Evolutionary conservation across 192 early-diverging fungal species (phyloP).

Genomic region (Coemansia brasiliensis): DNA sequence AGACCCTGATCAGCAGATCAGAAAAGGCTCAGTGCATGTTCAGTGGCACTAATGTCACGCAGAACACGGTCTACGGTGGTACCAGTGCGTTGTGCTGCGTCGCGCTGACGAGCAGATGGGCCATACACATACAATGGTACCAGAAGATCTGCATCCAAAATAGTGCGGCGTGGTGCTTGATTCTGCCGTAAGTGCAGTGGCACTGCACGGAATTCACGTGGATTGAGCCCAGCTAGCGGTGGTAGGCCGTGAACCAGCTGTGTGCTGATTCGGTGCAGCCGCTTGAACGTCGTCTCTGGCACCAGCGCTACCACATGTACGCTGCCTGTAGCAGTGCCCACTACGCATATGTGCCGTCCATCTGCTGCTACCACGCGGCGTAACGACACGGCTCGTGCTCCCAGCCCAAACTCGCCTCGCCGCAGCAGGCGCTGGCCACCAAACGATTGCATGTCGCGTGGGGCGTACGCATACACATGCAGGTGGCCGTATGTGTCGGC

Average conservation of each 20-base stretch:
- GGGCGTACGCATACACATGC: constrained; percentile 81
- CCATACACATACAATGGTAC: constrained; percentile 67
- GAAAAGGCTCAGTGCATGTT: constrained; percentile 11
- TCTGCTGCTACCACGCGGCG: constrained; percentile 55
- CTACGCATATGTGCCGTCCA: constrained; percentile 56
- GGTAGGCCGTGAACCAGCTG: constrained; percentile 80
- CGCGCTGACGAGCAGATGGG: constrained; percentile 69
- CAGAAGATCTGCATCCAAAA: constrained; percentile 87
- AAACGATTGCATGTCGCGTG: constrained; percentile 85
- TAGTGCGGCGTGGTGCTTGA: constrained; percentile 71
- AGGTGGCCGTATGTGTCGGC: constrained; percentile 74
- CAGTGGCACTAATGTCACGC: constrained; percentile 37
- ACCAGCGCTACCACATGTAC: constrained; percentile 57
- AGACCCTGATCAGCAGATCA: constrained; percentile 9
- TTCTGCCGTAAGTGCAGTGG: constrained; percentile 65
- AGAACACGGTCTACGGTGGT: constrained; percentile 74
- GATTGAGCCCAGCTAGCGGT: constrained; percentile 88
- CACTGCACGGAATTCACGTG: constrained; percentile 75
- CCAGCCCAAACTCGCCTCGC: constrained; percentile 85
- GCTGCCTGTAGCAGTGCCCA: constrained; percentile 31
- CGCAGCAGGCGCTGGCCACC: constrained; percentile 87
- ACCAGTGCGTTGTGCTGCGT: constrained; percentile 89
- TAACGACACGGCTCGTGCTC: constrained; percentile 71
- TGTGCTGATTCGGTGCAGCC: constrained; percentile 79
- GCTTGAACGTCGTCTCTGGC: constrained; percentile 90